Evolutionary conservation across 495 filamentous ascomycete species (phyloP).

Genomic region (Sphaerosporella brunnea): DNA sequence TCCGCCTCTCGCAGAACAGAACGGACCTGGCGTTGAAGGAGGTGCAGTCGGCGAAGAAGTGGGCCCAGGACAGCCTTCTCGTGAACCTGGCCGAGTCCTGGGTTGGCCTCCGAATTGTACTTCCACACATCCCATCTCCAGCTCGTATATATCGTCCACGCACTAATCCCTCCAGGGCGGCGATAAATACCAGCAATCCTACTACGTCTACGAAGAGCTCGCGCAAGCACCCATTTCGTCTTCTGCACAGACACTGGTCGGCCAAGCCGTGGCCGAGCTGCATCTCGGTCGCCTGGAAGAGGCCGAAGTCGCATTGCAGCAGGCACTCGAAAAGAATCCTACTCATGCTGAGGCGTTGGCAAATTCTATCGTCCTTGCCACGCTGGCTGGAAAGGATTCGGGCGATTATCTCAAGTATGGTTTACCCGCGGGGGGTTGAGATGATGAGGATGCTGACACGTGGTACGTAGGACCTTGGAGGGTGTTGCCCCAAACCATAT

Average conservation of each 20-base stretch:
- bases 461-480: conserved; percentile 36
- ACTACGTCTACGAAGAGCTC: conserved; percentile 96
- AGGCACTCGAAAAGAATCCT: conserved; percentile 59
- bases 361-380: conserved; percentile 61
- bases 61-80: conserved; percentile 86
- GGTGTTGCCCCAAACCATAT: conserved; percentile 42
- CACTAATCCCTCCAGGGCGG: too few species aligned
- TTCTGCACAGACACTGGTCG: conserved; percentile 49
- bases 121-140: too few species aligned
- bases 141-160: too few species aligned
- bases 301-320: conserved; percentile 66
- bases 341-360: conserved; percentile 55
- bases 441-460: not conserved
- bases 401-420: conserved; percentile 42
- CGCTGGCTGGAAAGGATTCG: conserved; percentile 52
- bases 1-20: conserved; percentile 78
- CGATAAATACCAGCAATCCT: conserved; percentile 90
- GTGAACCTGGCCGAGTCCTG: conserved; percentile 92
- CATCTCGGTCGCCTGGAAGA: conserved; percentile 80
- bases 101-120: conserved; percentile 74
- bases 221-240: conserved; percentile 64
- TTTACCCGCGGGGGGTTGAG: not conserved
- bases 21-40: conserved; percentile 80
- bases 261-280: conserved; percentile 80
- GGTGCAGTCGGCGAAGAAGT: conserved; percentile 71